These are phyloP conservation scores for Mycocentrospora acerina DNA, from an alignment of 2,329 filamentous ascomycete species.

Conservation along the genomic window DNA sequence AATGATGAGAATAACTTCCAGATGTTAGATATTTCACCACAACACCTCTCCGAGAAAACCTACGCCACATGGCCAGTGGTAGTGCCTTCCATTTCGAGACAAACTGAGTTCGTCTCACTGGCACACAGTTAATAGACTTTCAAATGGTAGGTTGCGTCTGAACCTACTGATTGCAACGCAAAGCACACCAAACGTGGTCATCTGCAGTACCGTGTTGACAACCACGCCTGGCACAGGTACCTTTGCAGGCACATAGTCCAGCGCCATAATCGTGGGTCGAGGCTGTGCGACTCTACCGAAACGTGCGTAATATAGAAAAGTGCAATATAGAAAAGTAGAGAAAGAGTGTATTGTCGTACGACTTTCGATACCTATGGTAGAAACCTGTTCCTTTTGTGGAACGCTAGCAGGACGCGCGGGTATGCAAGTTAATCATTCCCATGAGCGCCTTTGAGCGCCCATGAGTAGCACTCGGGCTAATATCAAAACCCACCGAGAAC, in stretches of 20 bases:
- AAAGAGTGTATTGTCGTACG: no score
- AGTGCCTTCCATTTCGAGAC: slow-evolving; percentile 23
- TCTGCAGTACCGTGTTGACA: slow-evolving; percentile 24
- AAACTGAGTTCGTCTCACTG: slow-evolving; percentile 27
- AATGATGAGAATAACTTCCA: slow-evolving; percentile 59
- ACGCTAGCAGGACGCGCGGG: no score
- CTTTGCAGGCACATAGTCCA: slow-evolving; percentile 13
- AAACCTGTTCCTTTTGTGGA: no score
- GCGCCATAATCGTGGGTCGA: no score
- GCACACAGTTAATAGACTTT: background rate
- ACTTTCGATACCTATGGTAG: no score
- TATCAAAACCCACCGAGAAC: no score
- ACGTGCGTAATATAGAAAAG: no score
- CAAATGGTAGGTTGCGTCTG: background rate
- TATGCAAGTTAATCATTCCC: no score
- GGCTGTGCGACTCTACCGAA: no score
- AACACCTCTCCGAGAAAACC: background rate
- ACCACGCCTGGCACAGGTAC: slow-evolving; percentile 26
- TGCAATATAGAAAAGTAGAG: no score
- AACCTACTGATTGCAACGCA: slow-evolving; percentile 18
- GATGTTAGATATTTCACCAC: slow-evolving; percentile 1
- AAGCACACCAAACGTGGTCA: slow-evolving; percentile 25
- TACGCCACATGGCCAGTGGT: slow-evolving; percentile 24
- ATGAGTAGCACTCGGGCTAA: no score
- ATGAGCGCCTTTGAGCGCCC: no score